Evolutionary conservation across 495 filamentous ascomycete species (phyloP).

Genomic region (Neurospora hispaniola): DNA sequence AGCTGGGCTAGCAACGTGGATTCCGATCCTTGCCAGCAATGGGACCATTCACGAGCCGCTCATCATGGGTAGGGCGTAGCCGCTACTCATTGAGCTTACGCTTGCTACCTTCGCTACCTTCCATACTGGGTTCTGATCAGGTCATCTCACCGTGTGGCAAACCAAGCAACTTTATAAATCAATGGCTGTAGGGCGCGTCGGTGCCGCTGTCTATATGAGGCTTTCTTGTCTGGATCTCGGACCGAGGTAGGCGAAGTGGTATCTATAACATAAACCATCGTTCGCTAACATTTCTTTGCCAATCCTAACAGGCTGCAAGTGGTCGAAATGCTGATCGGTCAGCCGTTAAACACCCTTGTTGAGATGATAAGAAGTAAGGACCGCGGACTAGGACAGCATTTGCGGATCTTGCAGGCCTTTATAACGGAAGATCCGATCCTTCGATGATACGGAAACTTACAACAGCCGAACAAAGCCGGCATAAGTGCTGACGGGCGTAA

Average conservation of each 20-base stretch:
- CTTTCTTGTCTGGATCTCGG: background rate
- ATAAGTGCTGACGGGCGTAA: background rate
- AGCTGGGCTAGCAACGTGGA: background rate
- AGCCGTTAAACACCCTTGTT: background rate
- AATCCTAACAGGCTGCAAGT: background rate
- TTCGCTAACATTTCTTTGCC: background rate
- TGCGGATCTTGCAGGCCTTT: background rate
- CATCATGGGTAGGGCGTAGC: background rate
- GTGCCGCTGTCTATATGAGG: background rate
- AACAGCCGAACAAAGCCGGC: background rate
- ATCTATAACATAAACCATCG: background rate
- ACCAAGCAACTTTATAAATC: background rate
- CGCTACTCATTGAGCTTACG: background rate
- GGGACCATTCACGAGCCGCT: background rate
- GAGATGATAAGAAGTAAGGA: background rate
- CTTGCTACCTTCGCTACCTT: background rate
- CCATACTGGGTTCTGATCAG: background rate
- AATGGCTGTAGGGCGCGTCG: background rate
- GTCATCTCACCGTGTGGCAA: background rate
- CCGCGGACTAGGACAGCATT: background rate
- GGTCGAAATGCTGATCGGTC: background rate
- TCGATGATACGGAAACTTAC: background rate
- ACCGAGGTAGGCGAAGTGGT: background rate
- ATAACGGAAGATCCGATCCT: background rate
- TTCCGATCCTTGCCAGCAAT: background rate